Base-by-base conservation (phyloP, 495 filamentous ascomycete species). In the Penicillium canariense region DNA sequence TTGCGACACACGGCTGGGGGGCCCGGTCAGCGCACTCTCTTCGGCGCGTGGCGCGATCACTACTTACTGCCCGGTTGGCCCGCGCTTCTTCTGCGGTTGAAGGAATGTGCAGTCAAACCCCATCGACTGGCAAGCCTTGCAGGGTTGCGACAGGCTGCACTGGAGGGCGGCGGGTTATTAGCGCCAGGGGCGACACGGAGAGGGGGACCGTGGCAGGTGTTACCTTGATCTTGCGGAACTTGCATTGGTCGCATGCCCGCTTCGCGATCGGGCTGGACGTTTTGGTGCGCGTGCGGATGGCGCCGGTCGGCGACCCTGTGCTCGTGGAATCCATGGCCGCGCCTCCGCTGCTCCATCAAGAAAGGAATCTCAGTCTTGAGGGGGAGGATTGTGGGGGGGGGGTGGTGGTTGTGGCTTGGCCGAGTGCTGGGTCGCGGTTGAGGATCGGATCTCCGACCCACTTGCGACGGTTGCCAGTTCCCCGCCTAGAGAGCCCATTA, bases 61-160 rank as follows among this genome's bases (percentile, higher is more conserved):
- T 10, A 73, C 73, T 70, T 63, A 76, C 73, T 72, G 73, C 40
- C 68, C 68, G 10, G 70, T 67, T 36, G 73, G 73, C 1, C 73
- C 73, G 42, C 73, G 62, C 53, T 74, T 74, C 56, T 74, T 76
- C 58, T 76, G 73, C 4, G 73, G 73, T 43, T 74, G 67, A 42
- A 74, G 63, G 52, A 74, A 76, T 17, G 73, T 76, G 52, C 73
- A 76, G n/a, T 76, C 70, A 58, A 76, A 74, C 31, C 70, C 70
- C 66, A 73, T 70, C 2, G 66, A 65, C 18, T 69, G 55, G 45
- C 73, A 76, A 26, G 66, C 61, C 45, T 67, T 67, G 42, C 73
- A 76, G 35, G 73, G 73, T 28, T 69, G 69, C 31, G 71, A 70
- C 25, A 76, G 50, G 50, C 70, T 74, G 39, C 73, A 76, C 73